A percentile compares a stretch with the other conserved stretches of the same genome.
Conservation (phyloP, 192 early-diverging fungal species). For the Podochytrium sp. region DNA sequence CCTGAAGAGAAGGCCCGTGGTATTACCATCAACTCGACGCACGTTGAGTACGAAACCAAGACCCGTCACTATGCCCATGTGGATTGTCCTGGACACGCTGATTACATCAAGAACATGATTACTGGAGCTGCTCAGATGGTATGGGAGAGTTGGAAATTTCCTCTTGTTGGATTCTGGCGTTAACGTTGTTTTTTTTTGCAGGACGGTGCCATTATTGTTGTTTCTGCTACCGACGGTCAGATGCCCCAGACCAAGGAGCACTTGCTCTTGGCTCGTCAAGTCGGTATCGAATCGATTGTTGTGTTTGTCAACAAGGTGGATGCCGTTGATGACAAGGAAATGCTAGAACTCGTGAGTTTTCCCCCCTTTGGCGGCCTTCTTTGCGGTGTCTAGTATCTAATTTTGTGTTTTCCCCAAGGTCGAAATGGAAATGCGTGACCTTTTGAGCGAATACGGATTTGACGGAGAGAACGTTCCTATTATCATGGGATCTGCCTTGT, state of each 20-base stretch:
- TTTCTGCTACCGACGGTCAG: conserved; percentile 96
- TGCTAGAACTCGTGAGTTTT: conserved; percentile 84
- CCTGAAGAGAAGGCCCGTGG: conserved; percentile 97
- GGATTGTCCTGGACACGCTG: conserved; percentile 98
- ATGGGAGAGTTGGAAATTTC: background rate
- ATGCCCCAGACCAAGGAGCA: conserved; percentile 99
- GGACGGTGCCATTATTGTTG: conserved; percentile 98
- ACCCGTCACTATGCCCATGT: conserved; percentile 94
- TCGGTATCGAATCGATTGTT: conserved; percentile 89
- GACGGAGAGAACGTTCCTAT: conserved; percentile 91
- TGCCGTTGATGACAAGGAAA: conserved; percentile 93
- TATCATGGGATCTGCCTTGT: conserved; percentile 90
- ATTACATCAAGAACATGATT: conserved; percentile 99
- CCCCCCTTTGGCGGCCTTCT: background rate
- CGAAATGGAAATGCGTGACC: conserved; percentile 99
- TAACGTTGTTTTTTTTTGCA: conserved; percentile 24
- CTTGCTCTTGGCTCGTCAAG: conserved; percentile 92
- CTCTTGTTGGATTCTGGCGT: background rate
- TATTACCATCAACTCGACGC: conserved; percentile 96
- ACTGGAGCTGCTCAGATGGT: conserved; percentile 95
- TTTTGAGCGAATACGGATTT: conserved; percentile 88
- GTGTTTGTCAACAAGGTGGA: conserved; percentile 99
- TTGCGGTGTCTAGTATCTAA: background rate
- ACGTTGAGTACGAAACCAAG: conserved; percentile 94
- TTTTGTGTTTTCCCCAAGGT: conserved; percentile 41